Evolutionary conservation across 2,329 filamentous ascomycete genomes (phyloP).

Genomic region (Colletotrichum gigasporum): DNA sequence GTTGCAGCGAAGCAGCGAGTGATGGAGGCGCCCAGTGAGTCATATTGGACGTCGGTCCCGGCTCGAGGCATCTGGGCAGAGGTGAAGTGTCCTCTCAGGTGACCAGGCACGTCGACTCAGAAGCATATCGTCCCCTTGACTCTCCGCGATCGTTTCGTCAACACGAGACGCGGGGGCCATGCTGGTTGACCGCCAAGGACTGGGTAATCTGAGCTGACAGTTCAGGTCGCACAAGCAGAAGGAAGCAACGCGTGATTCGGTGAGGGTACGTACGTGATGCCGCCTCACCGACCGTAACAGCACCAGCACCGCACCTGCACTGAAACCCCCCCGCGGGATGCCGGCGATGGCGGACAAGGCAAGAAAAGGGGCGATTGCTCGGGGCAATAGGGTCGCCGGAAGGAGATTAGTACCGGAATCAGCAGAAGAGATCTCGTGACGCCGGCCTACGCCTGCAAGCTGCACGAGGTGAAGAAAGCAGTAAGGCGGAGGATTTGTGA

Average conservation of each 20-base stretch:
- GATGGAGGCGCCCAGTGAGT: background rate
- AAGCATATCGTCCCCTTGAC: background rate
- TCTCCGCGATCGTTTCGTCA: background rate
- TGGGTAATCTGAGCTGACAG: slow-evolving; percentile 22
- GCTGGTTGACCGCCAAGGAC: slow-evolving; percentile 12
- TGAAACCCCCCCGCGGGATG: background rate
- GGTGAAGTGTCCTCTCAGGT: slow-evolving; percentile 10
- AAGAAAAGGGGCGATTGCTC: background rate
- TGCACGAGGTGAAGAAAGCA: slow-evolving; percentile 28
- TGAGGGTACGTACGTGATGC: slow-evolving; percentile 13
- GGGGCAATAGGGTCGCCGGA: background rate
- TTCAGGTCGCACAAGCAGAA: slow-evolving; percentile 22
- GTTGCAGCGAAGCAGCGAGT: background rate
- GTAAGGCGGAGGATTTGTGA: slow-evolving; percentile 28
- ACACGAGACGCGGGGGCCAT: slow-evolving; percentile 29
- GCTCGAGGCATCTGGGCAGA: background rate
- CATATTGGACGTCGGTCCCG: slow-evolving; percentile 1
- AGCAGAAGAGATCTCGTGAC: slow-evolving; percentile 17
- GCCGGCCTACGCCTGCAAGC: slow-evolving; percentile 15
- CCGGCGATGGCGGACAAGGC: background rate
- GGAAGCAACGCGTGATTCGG: slow-evolving; percentile 25
- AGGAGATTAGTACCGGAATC: slow-evolving; percentile 14
- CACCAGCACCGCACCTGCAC: no score
- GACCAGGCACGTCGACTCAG: background rate
- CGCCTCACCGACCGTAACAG: slow-evolving; percentile 27